Evolutionary conservation across 1,139 yeast species (phyloP).

Genomic region (Saccharomyces hybrid): DNA sequence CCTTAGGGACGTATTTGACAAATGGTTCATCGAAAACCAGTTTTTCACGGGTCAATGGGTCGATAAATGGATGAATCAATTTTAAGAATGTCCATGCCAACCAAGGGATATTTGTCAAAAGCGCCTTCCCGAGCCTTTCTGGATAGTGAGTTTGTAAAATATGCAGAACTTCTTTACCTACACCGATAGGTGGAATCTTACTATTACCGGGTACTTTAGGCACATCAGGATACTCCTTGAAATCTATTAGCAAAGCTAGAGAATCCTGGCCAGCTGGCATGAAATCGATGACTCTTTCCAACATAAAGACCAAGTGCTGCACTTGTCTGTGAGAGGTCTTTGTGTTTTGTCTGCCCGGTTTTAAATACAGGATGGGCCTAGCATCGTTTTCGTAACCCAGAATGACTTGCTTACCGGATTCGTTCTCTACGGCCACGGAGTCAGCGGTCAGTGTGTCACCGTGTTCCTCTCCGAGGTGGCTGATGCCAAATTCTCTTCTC

Average conservation of each 20-base stretch:
- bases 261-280: constrained; percentile 97
- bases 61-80: constrained; percentile 87
- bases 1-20: constrained; percentile 67
- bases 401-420: constrained; percentile 82
- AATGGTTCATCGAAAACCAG: constrained; percentile 87
- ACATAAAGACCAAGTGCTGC: constrained; percentile 84
- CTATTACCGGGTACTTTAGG: constrained; percentile 44
- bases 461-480: constrained; percentile 40
- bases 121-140: constrained; percentile 85
- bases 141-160: constrained; percentile 91
- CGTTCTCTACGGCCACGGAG: constrained; percentile 60
- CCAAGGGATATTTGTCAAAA: constrained; percentile 89
- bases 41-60: constrained; percentile 88
- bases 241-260: constrained; percentile 81
- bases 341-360: constrained; percentile 93
- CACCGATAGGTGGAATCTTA: constrained; percentile 78
- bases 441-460: constrained; percentile 52
- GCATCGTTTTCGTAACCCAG: constrained; percentile 83
- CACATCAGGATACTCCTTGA: constrained; percentile 56
- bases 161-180: constrained; percentile 65
- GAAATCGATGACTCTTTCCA: constrained; percentile 81
- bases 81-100: constrained; percentile 85
- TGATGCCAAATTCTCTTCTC: constrained; percentile 89
- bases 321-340: constrained; percentile 80
- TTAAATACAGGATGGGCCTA: constrained; percentile 82